phyloP scores from a whole-genome alignment of 2,329 filamentous ascomycete genomes.

The Fusarium mangiferae region DNA sequence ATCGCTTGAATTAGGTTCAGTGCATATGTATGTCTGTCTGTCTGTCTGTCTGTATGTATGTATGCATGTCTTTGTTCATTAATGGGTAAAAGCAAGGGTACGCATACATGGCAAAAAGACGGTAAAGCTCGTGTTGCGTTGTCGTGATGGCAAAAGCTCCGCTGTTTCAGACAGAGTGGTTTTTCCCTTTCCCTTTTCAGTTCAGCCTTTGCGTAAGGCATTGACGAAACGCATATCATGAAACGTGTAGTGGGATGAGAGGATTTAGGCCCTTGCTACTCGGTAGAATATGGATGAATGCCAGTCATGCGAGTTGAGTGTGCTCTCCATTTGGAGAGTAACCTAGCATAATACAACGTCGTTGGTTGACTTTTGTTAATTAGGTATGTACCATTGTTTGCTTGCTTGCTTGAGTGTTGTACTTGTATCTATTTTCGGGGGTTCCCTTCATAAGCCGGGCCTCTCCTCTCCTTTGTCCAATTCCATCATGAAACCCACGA shows the following conservation, averaged over 20 bases:
- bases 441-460: slow-evolving; percentile 4
- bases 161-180: slow-evolving; percentile 43
- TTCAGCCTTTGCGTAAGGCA: slow-evolving; percentile 19
- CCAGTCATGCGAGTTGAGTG: neutral
- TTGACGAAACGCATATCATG: slow-evolving; percentile 40
- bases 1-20: slow-evolving; percentile 19
- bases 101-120: slow-evolving; percentile 14
- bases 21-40: slow-evolving; percentile 23
- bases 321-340: neutral
- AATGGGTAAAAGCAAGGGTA: slow-evolving; percentile 12
- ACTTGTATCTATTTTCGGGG: slow-evolving; percentile 17
- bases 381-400: neutral
- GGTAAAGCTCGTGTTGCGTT: slow-evolving; percentile 13
- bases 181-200: neutral
- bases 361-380: neutral
- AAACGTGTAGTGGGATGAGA: slow-evolving; percentile 32
- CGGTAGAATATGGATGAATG: slow-evolving; percentile 3
- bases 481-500: slow-evolving; percentile 40
- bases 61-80: slow-evolving; percentile 8
- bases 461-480: slow-evolving; percentile 4
- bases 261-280: slow-evolving; percentile 18
- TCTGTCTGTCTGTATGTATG: slow-evolving; percentile 11
- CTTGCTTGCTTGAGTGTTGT: neutral
- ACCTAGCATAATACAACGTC: neutral
- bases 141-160: slow-evolving; percentile 20